Conservation (phyloP, 805 yeast species). For the Starmerella scarabaei region DNA sequence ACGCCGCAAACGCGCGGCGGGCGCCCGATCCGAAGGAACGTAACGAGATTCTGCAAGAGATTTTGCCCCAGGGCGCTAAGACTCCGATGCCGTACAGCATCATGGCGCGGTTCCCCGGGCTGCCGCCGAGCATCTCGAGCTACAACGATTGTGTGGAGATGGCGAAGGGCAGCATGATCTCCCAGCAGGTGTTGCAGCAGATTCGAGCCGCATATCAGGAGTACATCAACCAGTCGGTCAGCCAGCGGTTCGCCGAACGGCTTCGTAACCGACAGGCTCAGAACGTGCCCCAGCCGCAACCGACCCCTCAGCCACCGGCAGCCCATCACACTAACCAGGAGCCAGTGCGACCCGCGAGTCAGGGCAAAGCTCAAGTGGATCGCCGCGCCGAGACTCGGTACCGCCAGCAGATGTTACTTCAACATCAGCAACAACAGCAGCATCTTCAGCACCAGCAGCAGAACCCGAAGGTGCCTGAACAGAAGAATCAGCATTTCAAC, state of each 20-base stretch:
- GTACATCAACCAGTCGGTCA: conserved; percentile 24
- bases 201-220: conserved; percentile 23
- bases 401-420: conserved; percentile 8
- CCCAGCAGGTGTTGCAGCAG: conserved; percentile 23
- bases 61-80: conserved; percentile 27
- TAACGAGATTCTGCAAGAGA: conserved; percentile 7
- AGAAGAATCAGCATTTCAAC: neutral
- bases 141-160: conserved; percentile 69
- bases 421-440: conserved; percentile 9
- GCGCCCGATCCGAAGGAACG: conserved; percentile 7
- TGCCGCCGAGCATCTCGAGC: conserved; percentile 66
- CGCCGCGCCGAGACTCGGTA: conserved; percentile 8
- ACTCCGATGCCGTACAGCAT: conserved; percentile 61
- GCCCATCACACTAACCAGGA: conserved; percentile 14
- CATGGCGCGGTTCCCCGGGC: conserved; percentile 52
- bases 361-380: conserved; percentile 9
- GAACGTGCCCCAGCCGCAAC: conserved; percentile 16
- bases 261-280: neutral
- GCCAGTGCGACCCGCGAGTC: conserved; percentile 17
- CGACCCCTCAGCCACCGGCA: conserved; percentile 18
- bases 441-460: conserved; percentile 3
- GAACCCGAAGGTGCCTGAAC: conserved; percentile 11
- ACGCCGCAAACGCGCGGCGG: neutral
- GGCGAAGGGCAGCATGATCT: conserved; percentile 18
- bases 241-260: conserved; percentile 18